Evolutionary conservation across 768 basidiomycete genomes (phyloP).

Genomic region (Cystobasidium onofrii): DNA sequence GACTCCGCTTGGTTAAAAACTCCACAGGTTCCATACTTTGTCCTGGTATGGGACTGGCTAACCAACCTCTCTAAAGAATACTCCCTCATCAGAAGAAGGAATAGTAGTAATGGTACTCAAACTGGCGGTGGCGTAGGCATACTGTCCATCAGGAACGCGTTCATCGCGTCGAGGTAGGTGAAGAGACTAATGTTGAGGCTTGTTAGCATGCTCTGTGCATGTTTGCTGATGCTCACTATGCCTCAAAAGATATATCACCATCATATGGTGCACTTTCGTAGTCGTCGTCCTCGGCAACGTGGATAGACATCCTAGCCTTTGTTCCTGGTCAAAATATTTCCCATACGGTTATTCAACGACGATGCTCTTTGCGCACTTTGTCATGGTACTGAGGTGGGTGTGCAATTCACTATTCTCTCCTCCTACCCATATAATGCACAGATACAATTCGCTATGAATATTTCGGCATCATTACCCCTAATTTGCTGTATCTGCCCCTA

Average conservation of each 20-base stretch:
- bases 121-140: not conserved
- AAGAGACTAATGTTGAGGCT: too few relatives aligned
- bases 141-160: slow-evolving; percentile 4
- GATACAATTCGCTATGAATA: not conserved
- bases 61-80: slow-evolving; percentile 7
- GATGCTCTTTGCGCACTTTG: slow-evolving; percentile 8
- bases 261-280: slow-evolving; percentile 24
- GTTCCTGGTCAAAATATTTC: slow-evolving; percentile 11
- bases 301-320: not conserved
- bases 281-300: not conserved
- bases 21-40: slow-evolving; percentile 28
- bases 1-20: too few relatives aligned
- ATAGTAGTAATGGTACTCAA: not conserved
- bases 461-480: not conserved
- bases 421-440: too few relatives aligned
- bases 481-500: not conserved
- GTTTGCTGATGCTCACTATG: not conserved
- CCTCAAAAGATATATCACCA: slow-evolving; percentile 11
- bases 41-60: slow-evolving; percentile 23
- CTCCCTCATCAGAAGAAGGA: not conserved
- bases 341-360: slow-evolving; percentile 22
- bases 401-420: too few relatives aligned
- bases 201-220: not conserved
- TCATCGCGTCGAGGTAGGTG: slow-evolving; percentile 14
- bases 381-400: slow-evolving; percentile 11